phyloP scores from a whole-genome alignment of 306 rosid genomes.

The Prunus campanulata region DNA sequence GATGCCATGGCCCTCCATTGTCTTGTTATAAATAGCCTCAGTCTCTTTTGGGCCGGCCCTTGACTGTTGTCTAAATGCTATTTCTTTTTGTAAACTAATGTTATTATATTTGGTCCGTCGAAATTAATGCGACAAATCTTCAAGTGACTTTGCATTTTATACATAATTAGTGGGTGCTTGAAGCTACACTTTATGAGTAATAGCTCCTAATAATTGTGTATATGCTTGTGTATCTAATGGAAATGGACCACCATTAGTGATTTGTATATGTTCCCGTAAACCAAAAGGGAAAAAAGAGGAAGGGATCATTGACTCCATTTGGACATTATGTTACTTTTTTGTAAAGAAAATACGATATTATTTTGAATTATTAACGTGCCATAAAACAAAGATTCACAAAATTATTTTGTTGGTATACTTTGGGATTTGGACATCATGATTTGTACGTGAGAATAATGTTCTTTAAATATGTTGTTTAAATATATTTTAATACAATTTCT shows the following conservation, averaged over 20 bases:
- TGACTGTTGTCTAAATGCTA: neutral
- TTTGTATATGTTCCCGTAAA: neutral
- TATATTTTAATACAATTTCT: neutral
- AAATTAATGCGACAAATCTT: neutral
- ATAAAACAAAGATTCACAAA: neutral
- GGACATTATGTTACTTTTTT: neutral
- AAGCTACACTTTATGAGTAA: conserved; percentile 2
- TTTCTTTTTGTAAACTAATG: neutral
- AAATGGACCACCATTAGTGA: conserved; percentile 14
- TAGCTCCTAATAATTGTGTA: neutral
- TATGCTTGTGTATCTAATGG: conserved; percentile 12
- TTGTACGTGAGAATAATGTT: neutral
- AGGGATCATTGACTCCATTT: neutral
- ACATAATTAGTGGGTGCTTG: neutral
- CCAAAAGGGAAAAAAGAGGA: neutral
- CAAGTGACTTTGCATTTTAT: neutral
- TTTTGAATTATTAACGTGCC: neutral
- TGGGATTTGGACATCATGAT: neutral
- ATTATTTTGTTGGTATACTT: neutral
- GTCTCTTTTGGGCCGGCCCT: neutral
- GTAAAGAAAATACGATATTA: neutral
- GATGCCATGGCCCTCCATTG: conserved; percentile 12
- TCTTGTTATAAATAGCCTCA: neutral
- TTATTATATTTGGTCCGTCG: conserved; percentile 3
- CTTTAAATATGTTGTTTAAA: neutral